phyloP scores from a whole-genome alignment of 73 alveolate genomes.

The Stentor coeruleus region DNA sequence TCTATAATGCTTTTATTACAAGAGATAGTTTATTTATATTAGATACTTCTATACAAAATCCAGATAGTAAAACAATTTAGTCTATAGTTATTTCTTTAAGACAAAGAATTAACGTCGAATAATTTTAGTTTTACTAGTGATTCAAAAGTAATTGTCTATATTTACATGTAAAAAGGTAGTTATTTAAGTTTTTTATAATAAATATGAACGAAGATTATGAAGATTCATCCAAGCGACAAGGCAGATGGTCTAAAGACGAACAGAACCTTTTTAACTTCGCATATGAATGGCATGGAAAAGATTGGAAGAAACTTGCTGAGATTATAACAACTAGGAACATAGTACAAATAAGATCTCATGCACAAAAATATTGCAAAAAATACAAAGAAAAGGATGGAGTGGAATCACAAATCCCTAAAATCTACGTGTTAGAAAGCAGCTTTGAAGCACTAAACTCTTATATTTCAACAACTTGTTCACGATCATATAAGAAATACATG shows the following conservation, averaged over 20 bases:
- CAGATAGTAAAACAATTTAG: too few species aligned
- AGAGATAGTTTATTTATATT: too few species aligned
- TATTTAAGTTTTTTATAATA: too few species aligned
- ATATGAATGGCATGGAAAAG: slow-evolving; percentile 54
- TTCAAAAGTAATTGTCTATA: too few species aligned
- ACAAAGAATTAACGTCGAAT: too few species aligned
- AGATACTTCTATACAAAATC: too few species aligned
- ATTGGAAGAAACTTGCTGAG: slow-evolving; percentile 64
- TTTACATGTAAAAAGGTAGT: too few species aligned
- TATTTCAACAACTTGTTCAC: not conserved
- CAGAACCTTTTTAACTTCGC: slow-evolving; percentile 57
- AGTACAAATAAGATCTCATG: slow-evolving; percentile 74
- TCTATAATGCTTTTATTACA: too few species aligned
- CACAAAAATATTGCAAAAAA: slow-evolving; percentile 49
- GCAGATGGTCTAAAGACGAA: slow-evolving; percentile 74
- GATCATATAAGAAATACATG: not conserved
- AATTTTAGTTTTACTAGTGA: too few species aligned
- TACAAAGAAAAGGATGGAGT: not conserved
- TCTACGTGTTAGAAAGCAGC: not conserved
- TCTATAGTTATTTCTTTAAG: too few species aligned
- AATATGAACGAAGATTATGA: not conserved
- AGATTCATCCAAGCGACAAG: not conserved
- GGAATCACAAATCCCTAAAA: not conserved
- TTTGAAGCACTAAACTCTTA: not conserved
- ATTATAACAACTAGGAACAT: slow-evolving; percentile 58